Evolutionary conservation across 164 flowering plant species (phyloP), one percentile per base, ranked within the genome.

Genomic region (Umbilicus rupestris): DNA sequence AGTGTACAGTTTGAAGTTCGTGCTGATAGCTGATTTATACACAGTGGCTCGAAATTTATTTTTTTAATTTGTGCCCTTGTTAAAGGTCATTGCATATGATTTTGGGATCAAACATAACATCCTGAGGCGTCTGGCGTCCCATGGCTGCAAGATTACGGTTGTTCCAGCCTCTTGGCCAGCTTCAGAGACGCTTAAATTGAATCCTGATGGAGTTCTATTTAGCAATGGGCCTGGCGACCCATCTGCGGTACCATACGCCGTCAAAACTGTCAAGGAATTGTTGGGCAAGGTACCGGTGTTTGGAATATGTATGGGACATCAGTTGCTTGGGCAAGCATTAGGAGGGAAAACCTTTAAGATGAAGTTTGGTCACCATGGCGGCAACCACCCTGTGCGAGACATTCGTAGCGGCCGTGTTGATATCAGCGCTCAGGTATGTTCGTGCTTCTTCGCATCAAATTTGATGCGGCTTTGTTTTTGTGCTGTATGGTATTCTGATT

Each of bases 221-320:
- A 90, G 97, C 82, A 88, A 90, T 78, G 97, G 97, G 33, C 97
- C 94, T 29, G 97, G 97, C 31, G 97, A 90, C 64, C 97, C 97
- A 35, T 86, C 90, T 67, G 97, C 94, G 31, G 92, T 87, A 68
- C 93, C 93, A 62, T 86, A 90, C 73, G 93, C 96, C 66, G 90
- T 87, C 71, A 80, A 87, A 72, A 80, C 84, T 39, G 94, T 90
- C 22, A 86, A 82, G 77, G 81, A 85, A 68, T 70, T 90, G 42
- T 58, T 87, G 15, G 96, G 96, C 30, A 83, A 86, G 71, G 83
- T 84, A 66, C 96, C 93, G 69, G 85, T 90, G 64, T 90, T 87
- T 76, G 93, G 96, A 68, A 90, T 90, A 72, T 90, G 96, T 76
- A 87, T 90, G 93, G 96, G 96, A 11, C 96, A 90, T 75, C 96